Percentiles rank a stretch among this genome's conserved stretches.
Conservation (phyloP, 140 eudicot species). For the Bidens hawaiensis region DNA sequence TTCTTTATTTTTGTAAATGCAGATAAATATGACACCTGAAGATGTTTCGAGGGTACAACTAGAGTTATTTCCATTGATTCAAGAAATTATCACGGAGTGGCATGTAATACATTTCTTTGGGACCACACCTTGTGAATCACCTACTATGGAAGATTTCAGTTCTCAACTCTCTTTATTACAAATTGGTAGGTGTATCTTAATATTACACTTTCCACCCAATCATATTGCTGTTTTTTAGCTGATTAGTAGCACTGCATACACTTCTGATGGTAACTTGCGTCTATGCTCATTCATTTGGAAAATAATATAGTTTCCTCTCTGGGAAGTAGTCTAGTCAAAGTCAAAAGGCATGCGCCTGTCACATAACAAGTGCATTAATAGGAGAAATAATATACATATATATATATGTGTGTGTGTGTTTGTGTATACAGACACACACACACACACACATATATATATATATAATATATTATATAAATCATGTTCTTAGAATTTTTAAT, state of each 20-base stretch:
- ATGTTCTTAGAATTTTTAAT: too few relatives aligned
- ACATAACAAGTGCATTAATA: neutral
- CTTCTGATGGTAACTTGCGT: neutral
- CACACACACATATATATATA: too few relatives aligned
- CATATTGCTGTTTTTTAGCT: neutral
- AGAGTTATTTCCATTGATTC: slow-evolving; percentile 80
- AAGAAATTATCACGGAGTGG: slow-evolving; percentile 88
- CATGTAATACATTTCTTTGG: slow-evolving; percentile 73
- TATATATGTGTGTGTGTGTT: too few relatives aligned
- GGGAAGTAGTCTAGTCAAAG: neutral
- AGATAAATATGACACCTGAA: slow-evolving; percentile 72
- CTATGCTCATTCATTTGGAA: neutral
- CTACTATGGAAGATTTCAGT: slow-evolving; percentile 79
- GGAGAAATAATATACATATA: too few relatives aligned
- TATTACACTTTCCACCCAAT: neutral
- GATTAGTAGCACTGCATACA: slow-evolving; percentile 5
- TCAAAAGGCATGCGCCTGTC: neutral
- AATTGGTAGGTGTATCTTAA: slow-evolving; percentile 52
- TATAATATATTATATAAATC: too few relatives aligned
- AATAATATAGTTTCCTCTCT: neutral
- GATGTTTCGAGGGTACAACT: slow-evolving; percentile 77
- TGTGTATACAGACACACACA: too few relatives aligned
- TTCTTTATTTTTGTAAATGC: slow-evolving; percentile 31
- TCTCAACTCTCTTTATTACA: slow-evolving; percentile 75
- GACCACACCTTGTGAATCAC: slow-evolving; percentile 82